A percentile compares a stretch with the other conserved stretches of the same genome.
These are phyloP conservation scores for Colletotrichum liriopes DNA, from an alignment of 2,329 filamentous ascomycete genomes.

Conservation along the genomic window DNA sequence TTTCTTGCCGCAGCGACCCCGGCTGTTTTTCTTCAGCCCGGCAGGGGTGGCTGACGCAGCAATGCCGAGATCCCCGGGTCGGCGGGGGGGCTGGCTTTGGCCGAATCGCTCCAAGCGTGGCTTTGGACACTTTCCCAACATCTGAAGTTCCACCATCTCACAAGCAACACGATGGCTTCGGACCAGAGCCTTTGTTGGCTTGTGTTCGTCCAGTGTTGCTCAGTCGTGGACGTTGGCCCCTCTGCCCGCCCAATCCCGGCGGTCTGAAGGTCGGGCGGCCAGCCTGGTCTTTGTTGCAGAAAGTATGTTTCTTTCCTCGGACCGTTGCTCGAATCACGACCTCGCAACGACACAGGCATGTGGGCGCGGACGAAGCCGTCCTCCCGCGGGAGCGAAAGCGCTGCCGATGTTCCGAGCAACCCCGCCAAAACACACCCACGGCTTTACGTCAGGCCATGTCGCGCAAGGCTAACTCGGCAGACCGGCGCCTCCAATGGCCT, in stretches of 20 bases:
- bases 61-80: constrained; percentile 37
- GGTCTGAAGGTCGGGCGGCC: neutral
- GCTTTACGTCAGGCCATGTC: constrained; percentile 31
- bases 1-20: constrained; percentile 24
- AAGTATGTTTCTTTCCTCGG: neutral
- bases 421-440: constrained; percentile 21
- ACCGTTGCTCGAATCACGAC: neutral
- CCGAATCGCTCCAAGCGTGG: constrained; percentile 21
- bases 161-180: neutral
- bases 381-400: neutral
- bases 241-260: neutral
- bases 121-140: neutral
- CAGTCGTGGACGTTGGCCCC: constrained; percentile 1
- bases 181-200: neutral
- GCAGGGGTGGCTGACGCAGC: constrained; percentile 37
- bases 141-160: constrained; percentile 14
- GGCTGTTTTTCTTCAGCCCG: constrained; percentile 25
- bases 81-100: neutral
- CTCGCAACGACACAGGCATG: neutral
- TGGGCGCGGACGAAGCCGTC: constrained; percentile 7
- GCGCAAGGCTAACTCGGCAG: constrained; percentile 27
- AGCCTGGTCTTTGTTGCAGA: neutral
- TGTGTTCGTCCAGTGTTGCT: constrained; percentile 33
- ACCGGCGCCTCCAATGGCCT: neutral
- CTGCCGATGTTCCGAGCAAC: constrained; percentile 35